A percentile compares a stretch with the other conserved stretches of the same genome.
phyloP scores from a whole-genome alignment of 768 basidiomycete species.

The Leccinum boreale region DNA sequence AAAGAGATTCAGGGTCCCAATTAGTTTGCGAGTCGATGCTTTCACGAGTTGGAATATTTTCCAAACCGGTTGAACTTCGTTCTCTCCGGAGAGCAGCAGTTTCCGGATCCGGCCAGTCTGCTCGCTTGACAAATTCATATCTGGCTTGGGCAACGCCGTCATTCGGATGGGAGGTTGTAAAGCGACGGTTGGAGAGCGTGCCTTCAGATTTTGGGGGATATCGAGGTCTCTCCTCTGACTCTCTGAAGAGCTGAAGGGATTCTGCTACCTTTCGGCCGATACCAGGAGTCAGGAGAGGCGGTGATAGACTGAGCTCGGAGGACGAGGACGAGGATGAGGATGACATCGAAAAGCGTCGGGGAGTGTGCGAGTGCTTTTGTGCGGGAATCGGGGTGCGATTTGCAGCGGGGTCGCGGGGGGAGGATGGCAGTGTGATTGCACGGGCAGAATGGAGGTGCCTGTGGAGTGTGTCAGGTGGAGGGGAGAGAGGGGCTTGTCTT shows the following conservation, averaged over 20 bases:
- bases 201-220: slow-evolving; percentile 22
- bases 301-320: slow-evolving; percentile 1
- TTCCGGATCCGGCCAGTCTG: slow-evolving; percentile 84
- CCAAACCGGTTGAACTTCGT: slow-evolving; percentile 59
- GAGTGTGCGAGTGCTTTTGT: slow-evolving; percentile 33
- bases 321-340: slow-evolving; percentile 28
- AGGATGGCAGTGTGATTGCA: slow-evolving; percentile 32
- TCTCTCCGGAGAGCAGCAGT: slow-evolving; percentile 66
- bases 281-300: slow-evolving; percentile 30
- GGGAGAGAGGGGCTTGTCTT: slow-evolving; percentile 20
- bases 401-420: slow-evolving; percentile 20
- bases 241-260: slow-evolving; percentile 78
- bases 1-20: slow-evolving; percentile 22
- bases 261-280: slow-evolving; percentile 84
- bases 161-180: slow-evolving; percentile 37
- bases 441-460: slow-evolving; percentile 24
- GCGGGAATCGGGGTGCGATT: slow-evolving; percentile 6
- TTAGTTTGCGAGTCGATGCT: slow-evolving; percentile 22
- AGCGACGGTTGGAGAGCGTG: slow-evolving; percentile 29
- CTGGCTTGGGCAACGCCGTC: slow-evolving; percentile 62
- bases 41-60: slow-evolving; percentile 55
- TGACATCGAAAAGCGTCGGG: slow-evolving; percentile 32
- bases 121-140: slow-evolving; percentile 79
- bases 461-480: slow-evolving; percentile 34
- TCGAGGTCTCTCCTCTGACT: slow-evolving; percentile 47